Percentiles rank a stretch among this genome's conserved stretches.
Conservation (phyloP, 805 yeast genomes). For the Metschnikowia hibisci region DNA sequence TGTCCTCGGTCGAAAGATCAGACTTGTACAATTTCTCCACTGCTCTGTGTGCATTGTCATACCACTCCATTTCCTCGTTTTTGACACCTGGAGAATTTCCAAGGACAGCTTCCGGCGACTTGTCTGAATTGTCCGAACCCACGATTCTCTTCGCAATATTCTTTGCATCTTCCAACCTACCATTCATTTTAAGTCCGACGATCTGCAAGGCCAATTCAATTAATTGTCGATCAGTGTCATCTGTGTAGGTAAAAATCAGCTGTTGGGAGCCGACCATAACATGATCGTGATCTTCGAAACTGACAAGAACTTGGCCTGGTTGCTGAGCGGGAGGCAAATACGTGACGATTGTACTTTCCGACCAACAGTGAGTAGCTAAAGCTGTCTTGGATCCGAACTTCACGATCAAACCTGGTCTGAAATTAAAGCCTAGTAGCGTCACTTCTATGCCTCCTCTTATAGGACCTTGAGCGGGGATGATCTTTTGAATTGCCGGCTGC, state of each 20-base stretch:
- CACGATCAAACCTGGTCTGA: conserved; percentile 76
- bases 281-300: conserved; percentile 57
- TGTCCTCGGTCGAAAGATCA: conserved; percentile 45
- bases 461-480: conserved; percentile 95
- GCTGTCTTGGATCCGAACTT: conserved; percentile 82
- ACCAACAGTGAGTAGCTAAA: conserved; percentile 92
- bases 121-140: conserved; percentile 46
- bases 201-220: conserved; percentile 94
- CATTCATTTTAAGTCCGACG: conserved; percentile 96
- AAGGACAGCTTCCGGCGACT: conserved; percentile 4
- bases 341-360: conserved; percentile 88
- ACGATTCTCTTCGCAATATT: conserved; percentile 90
- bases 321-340: conserved; percentile 86
- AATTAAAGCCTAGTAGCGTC: conserved; percentile 82
- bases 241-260: conserved; percentile 83
- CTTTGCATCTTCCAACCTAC: conserved; percentile 89
- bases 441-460: conserved; percentile 95
- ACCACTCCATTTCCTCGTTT: conserved; percentile 42
- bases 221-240: conserved; percentile 92
- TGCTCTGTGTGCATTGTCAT: conserved; percentile 48
- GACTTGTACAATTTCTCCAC: conserved; percentile 46
- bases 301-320: conserved; percentile 88
- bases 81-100: conserved; percentile 14
- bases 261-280: conserved; percentile 34
- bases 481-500: conserved; percentile 58